phyloP scores from a whole-genome alignment of 2,329 filamentous ascomycete species.

The Trichoderma koningiopsis region DNA sequence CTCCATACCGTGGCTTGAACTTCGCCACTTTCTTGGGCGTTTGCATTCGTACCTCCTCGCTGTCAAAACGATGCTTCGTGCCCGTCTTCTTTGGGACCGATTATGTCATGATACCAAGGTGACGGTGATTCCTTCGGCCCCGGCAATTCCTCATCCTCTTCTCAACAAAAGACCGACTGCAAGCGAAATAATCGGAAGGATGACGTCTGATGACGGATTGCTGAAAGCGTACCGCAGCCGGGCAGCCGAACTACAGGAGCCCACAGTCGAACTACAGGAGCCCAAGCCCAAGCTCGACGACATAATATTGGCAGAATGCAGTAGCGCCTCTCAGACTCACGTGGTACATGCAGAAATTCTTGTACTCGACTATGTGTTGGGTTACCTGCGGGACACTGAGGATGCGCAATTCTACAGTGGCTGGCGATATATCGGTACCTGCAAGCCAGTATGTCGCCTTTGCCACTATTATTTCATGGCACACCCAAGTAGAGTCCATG shows the following conservation, averaged over 20 bases:
- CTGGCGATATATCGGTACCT: conserved; percentile 44
- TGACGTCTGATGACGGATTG: conserved; percentile 24
- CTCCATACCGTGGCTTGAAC: conserved; percentile 31
- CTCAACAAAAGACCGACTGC: conserved; percentile 30
- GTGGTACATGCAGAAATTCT: conserved; percentile 43
- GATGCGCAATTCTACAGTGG: conserved; percentile 35
- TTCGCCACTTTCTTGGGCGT: conserved; percentile 35
- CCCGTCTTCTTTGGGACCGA: conserved; percentile 32
- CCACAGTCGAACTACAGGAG: conserved; percentile 32
- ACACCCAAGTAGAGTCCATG: conserved; percentile 33
- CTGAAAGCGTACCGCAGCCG: conserved; percentile 15
- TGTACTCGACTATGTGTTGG: conserved; percentile 34
- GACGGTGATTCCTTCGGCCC: conserved; percentile 34
- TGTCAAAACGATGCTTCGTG: conserved; percentile 29
- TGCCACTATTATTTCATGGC: conserved; percentile 43
- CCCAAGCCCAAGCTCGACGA: conserved; percentile 32
- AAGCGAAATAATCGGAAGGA: conserved; percentile 30
- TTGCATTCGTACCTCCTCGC: conserved; percentile 32
- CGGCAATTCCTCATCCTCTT: conserved; percentile 26
- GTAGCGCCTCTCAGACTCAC: conserved; percentile 30
- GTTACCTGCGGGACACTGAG: background rate
- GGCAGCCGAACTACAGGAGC: conserved; percentile 31
- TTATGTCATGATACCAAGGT: conserved; percentile 39
- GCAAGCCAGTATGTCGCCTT: conserved; percentile 46
- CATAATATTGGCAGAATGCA: conserved; percentile 29